Evolutionary conservation across 805 yeast species (phyloP).

Genomic region (Yarrowia hollandica): DNA sequence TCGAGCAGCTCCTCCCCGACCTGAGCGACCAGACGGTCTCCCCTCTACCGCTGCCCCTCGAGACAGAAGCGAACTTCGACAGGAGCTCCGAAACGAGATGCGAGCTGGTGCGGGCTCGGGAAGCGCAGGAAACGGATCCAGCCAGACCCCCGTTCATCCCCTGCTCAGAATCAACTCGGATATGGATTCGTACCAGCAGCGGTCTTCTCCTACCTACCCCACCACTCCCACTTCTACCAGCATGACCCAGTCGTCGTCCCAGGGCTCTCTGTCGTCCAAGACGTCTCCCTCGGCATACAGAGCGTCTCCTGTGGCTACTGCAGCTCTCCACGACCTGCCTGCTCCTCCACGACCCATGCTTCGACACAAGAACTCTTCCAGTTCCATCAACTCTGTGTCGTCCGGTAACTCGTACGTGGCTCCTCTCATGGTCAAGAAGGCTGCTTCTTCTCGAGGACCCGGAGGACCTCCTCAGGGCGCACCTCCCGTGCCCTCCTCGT

Average conservation of each 20-base stretch:
- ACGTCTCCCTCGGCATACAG: constrained; percentile 8
- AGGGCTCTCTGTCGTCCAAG: constrained; percentile 19
- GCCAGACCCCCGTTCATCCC: background rate
- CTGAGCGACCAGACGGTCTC: constrained; percentile 22
- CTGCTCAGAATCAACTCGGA: constrained; percentile 21
- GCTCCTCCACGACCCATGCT: constrained; percentile 12
- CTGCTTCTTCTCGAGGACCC: background rate
- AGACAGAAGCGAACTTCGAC: constrained; percentile 4
- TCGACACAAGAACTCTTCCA: constrained; percentile 8
- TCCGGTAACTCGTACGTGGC: constrained; percentile 7
- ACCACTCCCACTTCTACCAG: constrained; percentile 17
- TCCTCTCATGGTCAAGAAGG: constrained; percentile 28
- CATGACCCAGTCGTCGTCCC: constrained; percentile 24
- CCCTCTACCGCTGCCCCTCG: background rate
- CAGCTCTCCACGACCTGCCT: constrained; percentile 13
- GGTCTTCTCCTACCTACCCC: background rate
- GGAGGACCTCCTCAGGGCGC: background rate
- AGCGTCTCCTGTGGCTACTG: constrained; percentile 19
- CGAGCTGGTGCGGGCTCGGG: background rate
- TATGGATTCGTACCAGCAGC: constrained; percentile 2
- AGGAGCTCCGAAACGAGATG: constrained; percentile 19
- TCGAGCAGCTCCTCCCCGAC: constrained; percentile 12
- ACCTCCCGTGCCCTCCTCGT: too few relatives aligned
- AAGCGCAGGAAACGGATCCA: background rate
- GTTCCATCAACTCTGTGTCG: constrained; percentile 12